phyloP scores from a whole-genome alignment of 352 stramenopile genomes.

The Pythium brassicae region DNA sequence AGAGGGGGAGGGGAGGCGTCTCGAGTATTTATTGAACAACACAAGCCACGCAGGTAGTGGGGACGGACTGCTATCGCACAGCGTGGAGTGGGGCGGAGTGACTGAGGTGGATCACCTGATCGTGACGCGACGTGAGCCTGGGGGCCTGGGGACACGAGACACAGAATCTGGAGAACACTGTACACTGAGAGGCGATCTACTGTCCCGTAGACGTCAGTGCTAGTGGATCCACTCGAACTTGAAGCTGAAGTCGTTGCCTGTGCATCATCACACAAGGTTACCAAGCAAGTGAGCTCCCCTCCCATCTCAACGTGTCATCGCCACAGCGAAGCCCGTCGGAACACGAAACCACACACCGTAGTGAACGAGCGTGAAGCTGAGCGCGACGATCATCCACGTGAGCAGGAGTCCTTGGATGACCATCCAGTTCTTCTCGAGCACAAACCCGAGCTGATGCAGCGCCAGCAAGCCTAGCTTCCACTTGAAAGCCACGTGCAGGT shows the following conservation, averaged over 20 bases:
- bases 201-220: too few relatives aligned
- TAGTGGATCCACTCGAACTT: not conserved
- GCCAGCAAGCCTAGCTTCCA: slow-evolving; percentile 20
- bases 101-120: too few relatives aligned
- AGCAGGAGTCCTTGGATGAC: not conserved
- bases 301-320: too few relatives aligned
- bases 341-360: not conserved
- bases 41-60: too few relatives aligned
- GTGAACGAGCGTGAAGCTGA: slow-evolving; percentile 5
- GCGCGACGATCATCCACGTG: not conserved
- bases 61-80: too few relatives aligned
- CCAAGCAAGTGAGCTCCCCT: not conserved
- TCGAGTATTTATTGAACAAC: slow-evolving; percentile 14
- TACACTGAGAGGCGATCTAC: too few relatives aligned
- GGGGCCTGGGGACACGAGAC: too few relatives aligned
- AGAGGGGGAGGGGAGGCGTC: not conserved
- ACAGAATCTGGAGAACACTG: too few relatives aligned
- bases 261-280: not conserved
- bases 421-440: slow-evolving; percentile 14
- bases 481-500: slow-evolving; percentile 10
- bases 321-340: not conserved
- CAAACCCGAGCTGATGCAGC: slow-evolving; percentile 32
- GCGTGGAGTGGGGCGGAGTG: too few relatives aligned
- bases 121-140: too few relatives aligned
- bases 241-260: slow-evolving; percentile 3